Conservation (phyloP, 73 alveolate genomes). For the Urostyla sp. region DNA sequence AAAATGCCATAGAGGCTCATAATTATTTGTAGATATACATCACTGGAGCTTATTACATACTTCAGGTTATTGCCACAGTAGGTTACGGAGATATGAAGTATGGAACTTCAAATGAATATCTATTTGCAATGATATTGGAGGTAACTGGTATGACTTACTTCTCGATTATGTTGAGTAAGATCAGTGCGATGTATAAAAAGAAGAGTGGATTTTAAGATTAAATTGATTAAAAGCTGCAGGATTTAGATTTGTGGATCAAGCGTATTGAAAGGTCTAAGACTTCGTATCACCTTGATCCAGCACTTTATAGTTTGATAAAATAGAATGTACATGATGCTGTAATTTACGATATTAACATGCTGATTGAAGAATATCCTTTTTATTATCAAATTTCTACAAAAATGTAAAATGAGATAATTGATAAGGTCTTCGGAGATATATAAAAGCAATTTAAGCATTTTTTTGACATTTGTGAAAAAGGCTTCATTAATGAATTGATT, state of each 20-base stretch:
- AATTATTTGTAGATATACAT: conserved; percentile 14
- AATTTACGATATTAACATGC: conserved; percentile 19
- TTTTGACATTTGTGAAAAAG: conserved; percentile 59
- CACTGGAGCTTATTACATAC: conserved; percentile 46
- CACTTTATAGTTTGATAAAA: conserved; percentile 21
- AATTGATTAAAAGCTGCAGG: conserved; percentile 20
- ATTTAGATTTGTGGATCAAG: conserved; percentile 64
- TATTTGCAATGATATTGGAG: conserved; percentile 51
- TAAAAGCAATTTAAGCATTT: conserved; percentile 26
- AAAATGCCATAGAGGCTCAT: conserved; percentile 2
- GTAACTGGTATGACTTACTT: conserved; percentile 55
- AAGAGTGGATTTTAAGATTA: conserved; percentile 24
- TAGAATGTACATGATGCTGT: conserved; percentile 35
- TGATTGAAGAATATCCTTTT: conserved; percentile 56
- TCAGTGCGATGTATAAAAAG: conserved; percentile 20
- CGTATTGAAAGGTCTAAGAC: conserved; percentile 38
- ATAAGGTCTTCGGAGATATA: conserved; percentile 31
- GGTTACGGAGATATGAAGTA: conserved; percentile 65
- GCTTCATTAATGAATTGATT: conserved; percentile 48
- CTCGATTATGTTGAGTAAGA: conserved; percentile 54
- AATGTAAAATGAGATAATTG: conserved; percentile 49
- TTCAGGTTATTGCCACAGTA: conserved; percentile 57
- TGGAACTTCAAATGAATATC: conserved; percentile 8
- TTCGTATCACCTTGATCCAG: conserved; percentile 42
- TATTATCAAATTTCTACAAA: conserved; percentile 55